Conservation (phyloP, 495 filamentous ascomycete species). For the Xylaria acuta region DNA sequence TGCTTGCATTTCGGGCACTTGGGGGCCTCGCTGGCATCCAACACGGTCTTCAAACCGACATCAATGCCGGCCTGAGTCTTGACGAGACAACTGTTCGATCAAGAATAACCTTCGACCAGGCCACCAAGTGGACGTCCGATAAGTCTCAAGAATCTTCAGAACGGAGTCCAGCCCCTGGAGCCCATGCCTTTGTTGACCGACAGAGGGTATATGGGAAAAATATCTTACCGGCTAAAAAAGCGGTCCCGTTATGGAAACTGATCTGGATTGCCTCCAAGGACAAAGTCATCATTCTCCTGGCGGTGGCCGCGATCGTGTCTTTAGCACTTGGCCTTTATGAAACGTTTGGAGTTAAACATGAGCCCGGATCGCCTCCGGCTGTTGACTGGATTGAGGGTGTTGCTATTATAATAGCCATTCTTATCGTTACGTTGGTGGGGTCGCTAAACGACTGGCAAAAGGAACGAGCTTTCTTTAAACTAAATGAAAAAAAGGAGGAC, state of each 20-base stretch:
- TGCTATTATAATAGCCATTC: slow-evolving; percentile 72
- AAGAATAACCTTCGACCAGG: slow-evolving; percentile 75
- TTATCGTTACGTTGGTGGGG: slow-evolving; percentile 72
- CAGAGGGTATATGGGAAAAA: slow-evolving; percentile 74
- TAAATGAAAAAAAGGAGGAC: slow-evolving; percentile 76
- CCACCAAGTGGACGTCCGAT: slow-evolving; percentile 32
- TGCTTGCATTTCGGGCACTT: slow-evolving; percentile 76
- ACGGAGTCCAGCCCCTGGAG: slow-evolving; percentile 24
- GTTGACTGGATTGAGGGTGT: slow-evolving; percentile 82
- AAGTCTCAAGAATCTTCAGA: slow-evolving; percentile 28
- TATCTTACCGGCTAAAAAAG: slow-evolving; percentile 70
- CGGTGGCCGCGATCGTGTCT: slow-evolving; percentile 79
- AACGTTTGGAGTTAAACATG: slow-evolving; percentile 53
- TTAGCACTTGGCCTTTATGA: slow-evolving; percentile 78
- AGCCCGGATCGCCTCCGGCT: slow-evolving; percentile 54
- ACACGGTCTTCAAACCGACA: slow-evolving; percentile 75
- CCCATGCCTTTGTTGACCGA: slow-evolving; percentile 56
- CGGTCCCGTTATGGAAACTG: slow-evolving; percentile 71
- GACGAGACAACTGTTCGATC: slow-evolving; percentile 74
- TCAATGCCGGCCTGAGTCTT: slow-evolving; percentile 70
- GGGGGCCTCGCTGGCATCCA: slow-evolving; percentile 80
- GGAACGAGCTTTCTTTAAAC: slow-evolving; percentile 71
- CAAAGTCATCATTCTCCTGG: slow-evolving; percentile 80
- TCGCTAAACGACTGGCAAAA: slow-evolving; percentile 76
- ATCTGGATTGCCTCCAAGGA: slow-evolving; percentile 87